These are phyloP conservation scores for Emergomyces orientalis DNA, from an alignment of 2,329 filamentous ascomycete species.

Conservation along the genomic window DNA sequence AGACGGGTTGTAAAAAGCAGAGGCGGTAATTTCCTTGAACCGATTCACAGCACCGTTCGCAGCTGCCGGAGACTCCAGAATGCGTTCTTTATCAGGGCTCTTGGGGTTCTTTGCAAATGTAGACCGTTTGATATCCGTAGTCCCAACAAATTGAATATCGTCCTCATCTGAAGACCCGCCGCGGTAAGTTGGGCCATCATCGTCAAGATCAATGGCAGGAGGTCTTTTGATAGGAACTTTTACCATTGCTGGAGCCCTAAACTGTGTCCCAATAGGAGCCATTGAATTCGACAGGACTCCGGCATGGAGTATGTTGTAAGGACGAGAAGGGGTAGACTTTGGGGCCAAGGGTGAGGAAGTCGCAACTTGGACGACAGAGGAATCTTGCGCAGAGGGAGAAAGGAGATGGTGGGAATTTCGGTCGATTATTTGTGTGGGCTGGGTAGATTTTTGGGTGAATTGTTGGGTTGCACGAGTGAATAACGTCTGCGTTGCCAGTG, in stretches of 20 bases:
- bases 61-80: constrained; percentile 34
- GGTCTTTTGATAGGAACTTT: constrained; percentile 33
- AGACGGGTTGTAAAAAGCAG: constrained; percentile 34
- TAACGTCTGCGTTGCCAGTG: constrained; percentile 24
- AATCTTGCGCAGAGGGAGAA: constrained; percentile 23
- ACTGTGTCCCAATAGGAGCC: constrained; percentile 66
- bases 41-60: constrained; percentile 22
- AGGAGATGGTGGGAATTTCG: constrained; percentile 26
- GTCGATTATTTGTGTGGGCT: constrained; percentile 52
- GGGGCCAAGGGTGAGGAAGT: constrained; percentile 71
- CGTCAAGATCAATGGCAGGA: constrained; percentile 42
- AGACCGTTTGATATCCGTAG: constrained; percentile 52
- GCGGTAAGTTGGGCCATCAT: constrained; percentile 48
- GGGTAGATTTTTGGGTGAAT: constrained; percentile 45
- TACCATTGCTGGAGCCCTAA: constrained; percentile 44
- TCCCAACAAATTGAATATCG: constrained; percentile 36
- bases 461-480: constrained; percentile 41
- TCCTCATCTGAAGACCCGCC: constrained; percentile 58
- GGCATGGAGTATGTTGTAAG: constrained; percentile 23
- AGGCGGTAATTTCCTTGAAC: constrained; percentile 38
- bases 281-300: constrained; percentile 52
- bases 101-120: constrained; percentile 42
- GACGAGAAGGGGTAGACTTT: constrained; percentile 34
- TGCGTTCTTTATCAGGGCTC: constrained; percentile 29
- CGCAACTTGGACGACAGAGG: constrained; percentile 62